A percentile compares a stretch with the other conserved stretches of the same genome.
These are phyloP conservation scores for Skeletonema potamos DNA, from an alignment of 108 stramenopile species.

Conservation along the genomic window DNA sequence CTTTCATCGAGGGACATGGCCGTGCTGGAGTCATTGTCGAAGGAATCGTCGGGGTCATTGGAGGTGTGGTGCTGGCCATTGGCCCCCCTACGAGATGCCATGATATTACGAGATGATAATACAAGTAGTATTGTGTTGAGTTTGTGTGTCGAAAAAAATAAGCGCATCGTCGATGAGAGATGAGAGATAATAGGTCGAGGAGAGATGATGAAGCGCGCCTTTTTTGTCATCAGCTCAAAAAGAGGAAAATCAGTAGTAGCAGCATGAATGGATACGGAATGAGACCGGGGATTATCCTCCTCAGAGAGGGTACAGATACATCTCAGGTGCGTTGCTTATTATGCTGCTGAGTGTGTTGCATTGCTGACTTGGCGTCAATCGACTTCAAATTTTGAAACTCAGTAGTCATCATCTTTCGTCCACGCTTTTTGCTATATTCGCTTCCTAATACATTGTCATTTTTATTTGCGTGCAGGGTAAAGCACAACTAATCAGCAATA, in stretches of 20 bases:
- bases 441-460: no score
- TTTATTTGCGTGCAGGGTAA: constrained; percentile 75
- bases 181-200: no score
- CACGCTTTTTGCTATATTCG: neutral
- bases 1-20: constrained; percentile 45
- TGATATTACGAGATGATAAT: neutral
- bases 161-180: no score
- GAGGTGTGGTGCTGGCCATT: constrained; percentile 3
- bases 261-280: constrained; percentile 51
- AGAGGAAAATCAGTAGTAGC: neutral
- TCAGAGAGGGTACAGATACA: constrained; percentile 98
- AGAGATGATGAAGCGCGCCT: no score
- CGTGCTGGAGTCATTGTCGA: constrained; percentile 21
- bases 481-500: constrained; percentile 97
- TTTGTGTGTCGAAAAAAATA: neutral
- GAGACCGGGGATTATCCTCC: constrained; percentile 95
- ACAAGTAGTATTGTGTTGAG: neutral
- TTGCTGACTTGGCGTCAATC: no score
- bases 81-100: constrained; percentile 4
- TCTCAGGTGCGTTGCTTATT: constrained; percentile 68
- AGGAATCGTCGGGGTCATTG: neutral
- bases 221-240: no score
- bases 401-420: neutral
- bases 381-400: no score
- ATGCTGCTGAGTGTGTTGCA: neutral